Percentiles rank a stretch among this genome's conserved stretches.
Evolutionary conservation across 2,329 filamentous ascomycete genomes (phyloP).

Genomic region (Calonectria montana): DNA sequence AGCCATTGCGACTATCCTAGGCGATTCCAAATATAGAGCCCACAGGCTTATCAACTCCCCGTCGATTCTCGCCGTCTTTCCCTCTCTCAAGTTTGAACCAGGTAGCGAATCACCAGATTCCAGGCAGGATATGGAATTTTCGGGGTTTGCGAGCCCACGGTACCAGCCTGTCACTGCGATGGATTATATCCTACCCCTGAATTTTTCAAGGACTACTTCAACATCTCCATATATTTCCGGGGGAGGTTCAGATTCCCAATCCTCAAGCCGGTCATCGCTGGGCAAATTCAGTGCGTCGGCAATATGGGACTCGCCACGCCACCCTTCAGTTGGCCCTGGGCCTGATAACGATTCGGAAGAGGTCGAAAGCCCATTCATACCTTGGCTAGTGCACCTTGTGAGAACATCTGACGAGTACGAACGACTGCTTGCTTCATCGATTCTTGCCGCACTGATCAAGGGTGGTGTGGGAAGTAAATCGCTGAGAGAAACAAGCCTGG

Average conservation of each 20-base stretch:
- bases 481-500: conserved; percentile 70
- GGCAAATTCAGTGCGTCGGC: conserved; percentile 44
- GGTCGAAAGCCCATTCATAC: conserved; percentile 76
- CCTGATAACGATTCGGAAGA: conserved; percentile 62
- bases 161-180: conserved; percentile 56
- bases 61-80: conserved; percentile 76
- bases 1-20: conserved; percentile 80
- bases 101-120: conserved; percentile 60
- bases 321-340: conserved; percentile 39
- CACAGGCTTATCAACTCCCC: conserved; percentile 77
- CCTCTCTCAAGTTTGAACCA: conserved; percentile 65
- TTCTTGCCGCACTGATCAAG: conserved; percentile 77
- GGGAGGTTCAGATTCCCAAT: conserved; percentile 41
- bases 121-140: conserved; percentile 65
- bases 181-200: conserved; percentile 70
- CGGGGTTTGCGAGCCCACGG: conserved; percentile 59
- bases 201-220: conserved; percentile 48
- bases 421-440: conserved; percentile 74
- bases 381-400: conserved; percentile 77
- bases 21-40: conserved; percentile 82
- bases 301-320: conserved; percentile 48
- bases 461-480: conserved; percentile 73
- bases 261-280: conserved; percentile 43
- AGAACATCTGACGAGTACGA: conserved; percentile 68
- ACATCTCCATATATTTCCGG: conserved; percentile 28